Evolutionary conservation across 1,284 basidiomycete genomes (phyloP).

Genomic region (Caloboletus inedulis): DNA sequence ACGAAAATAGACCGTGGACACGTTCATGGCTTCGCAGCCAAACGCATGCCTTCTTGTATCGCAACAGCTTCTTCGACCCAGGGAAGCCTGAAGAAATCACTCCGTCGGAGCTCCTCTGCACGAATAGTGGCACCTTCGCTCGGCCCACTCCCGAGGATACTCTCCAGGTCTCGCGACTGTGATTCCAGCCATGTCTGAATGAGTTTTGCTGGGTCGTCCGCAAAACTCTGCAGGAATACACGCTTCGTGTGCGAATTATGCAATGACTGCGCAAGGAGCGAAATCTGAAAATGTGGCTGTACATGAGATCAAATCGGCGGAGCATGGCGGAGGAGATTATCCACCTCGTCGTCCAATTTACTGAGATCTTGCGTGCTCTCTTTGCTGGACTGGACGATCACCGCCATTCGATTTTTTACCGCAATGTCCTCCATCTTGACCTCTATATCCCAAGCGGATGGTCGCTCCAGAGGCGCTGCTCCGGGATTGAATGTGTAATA

Average conservation of each 20-base stretch:
- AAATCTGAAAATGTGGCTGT: conserved; percentile 49
- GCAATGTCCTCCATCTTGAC: conserved; percentile 83
- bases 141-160: conserved; percentile 83
- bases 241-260: conserved; percentile 84
- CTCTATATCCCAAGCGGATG: conserved; percentile 83
- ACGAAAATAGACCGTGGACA: neutral
- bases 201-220: conserved; percentile 76
- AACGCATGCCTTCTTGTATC: conserved; percentile 52
- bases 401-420: conserved; percentile 75
- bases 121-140: conserved; percentile 77
- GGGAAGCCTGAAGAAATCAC: conserved; percentile 85
- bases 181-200: conserved; percentile 89
- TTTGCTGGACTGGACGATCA: conserved; percentile 70
- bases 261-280: conserved; percentile 75
- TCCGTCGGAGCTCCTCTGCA: conserved; percentile 83
- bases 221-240: conserved; percentile 84
- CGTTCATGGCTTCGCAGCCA: conserved; percentile 41
- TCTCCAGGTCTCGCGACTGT: conserved; percentile 88
- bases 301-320: conserved; percentile 15
- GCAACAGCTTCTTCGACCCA: conserved; percentile 80
- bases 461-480: conserved; percentile 56
- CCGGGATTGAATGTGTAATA: conserved; percentile 71
- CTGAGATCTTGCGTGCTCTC: conserved; percentile 66
- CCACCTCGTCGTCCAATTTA: conserved; percentile 85
- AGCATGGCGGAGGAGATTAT: conserved; percentile 12